phyloP scores from a whole-genome alignment of 2,329 filamentous ascomycete genomes.

The Fusarium nematophilum region DNA sequence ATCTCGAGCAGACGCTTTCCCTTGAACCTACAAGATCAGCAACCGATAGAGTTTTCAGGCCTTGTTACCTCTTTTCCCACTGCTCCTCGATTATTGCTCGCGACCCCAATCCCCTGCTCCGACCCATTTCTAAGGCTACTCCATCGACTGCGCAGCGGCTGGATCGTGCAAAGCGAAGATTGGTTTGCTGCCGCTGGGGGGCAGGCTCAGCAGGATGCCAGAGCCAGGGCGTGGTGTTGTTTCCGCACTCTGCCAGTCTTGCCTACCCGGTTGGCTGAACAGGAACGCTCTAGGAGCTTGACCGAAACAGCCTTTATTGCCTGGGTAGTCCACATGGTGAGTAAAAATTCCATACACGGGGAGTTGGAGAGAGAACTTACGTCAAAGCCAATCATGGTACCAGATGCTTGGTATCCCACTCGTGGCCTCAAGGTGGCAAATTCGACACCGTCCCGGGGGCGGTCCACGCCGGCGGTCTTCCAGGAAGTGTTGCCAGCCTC shows the following conservation, averaged over 20 bases:
- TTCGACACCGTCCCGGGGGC: background rate
- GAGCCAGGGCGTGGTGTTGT: background rate
- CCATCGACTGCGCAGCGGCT: too few species aligned
- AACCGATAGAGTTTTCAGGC: too few species aligned
- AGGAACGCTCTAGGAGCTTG: background rate
- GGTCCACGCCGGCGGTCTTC: background rate
- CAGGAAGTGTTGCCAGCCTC: accelerated
- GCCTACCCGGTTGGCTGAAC: too few species aligned
- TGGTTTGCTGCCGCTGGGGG: too few species aligned
- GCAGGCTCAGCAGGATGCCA: conserved; percentile 6
- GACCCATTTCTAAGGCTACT: too few species aligned
- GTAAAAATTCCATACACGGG: accelerated
- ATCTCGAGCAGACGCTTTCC: too few species aligned
- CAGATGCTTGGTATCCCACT: background rate
- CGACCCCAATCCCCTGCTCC: too few species aligned
- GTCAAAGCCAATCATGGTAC: conserved; percentile 11
- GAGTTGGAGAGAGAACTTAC: background rate
- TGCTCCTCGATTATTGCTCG: too few species aligned
- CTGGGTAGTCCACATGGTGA: background rate
- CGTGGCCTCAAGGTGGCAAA: background rate
- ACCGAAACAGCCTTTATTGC: conserved; percentile 5
- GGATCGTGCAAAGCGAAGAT: too few species aligned
- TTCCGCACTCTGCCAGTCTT: too few species aligned
- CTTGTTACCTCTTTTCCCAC: too few species aligned
- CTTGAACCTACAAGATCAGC: too few species aligned